Evolutionary conservation across 116 monocot genomes (phyloP).

Genomic region (Papilionanthe hybrid): DNA sequence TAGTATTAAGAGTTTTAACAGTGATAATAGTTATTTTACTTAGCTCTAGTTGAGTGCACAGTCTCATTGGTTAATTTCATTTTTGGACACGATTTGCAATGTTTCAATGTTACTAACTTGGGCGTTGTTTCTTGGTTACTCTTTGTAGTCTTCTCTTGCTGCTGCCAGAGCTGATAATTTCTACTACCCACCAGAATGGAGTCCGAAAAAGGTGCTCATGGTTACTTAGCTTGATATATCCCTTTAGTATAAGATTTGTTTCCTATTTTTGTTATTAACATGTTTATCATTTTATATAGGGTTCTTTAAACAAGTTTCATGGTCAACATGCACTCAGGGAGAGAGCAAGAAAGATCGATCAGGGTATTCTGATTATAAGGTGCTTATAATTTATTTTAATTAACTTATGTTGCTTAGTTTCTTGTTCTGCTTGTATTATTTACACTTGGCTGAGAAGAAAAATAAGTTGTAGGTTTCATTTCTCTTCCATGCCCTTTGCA

Average conservation of each 20-base stretch:
- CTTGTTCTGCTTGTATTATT: background rate
- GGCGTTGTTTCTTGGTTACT: background rate
- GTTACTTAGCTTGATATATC: background rate
- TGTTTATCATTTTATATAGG: constrained; percentile 28
- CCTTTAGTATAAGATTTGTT: background rate
- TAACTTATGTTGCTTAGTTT: background rate
- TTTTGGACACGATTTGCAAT: background rate
- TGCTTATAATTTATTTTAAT: constrained; percentile 8
- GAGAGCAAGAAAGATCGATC: constrained; percentile 93
- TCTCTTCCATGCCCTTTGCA: background rate
- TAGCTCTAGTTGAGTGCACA: background rate
- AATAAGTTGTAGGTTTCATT: background rate
- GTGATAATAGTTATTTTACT: background rate
- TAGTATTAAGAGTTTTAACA: background rate
- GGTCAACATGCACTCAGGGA: constrained; percentile 95
- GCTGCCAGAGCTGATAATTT: constrained; percentile 99
- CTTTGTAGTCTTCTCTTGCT: constrained; percentile 86
- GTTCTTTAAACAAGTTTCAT: constrained; percentile 95
- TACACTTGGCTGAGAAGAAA: background rate
- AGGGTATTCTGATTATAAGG: constrained; percentile 98
- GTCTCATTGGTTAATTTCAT: background rate
- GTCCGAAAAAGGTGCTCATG: constrained; percentile 72
- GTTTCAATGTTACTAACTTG: background rate
- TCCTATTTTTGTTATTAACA: background rate
- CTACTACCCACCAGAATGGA: constrained; percentile 99